Base-by-base conservation (phyloP, 2,329 filamentous ascomycete species). In the Epichloe brachyelytri region DNA sequence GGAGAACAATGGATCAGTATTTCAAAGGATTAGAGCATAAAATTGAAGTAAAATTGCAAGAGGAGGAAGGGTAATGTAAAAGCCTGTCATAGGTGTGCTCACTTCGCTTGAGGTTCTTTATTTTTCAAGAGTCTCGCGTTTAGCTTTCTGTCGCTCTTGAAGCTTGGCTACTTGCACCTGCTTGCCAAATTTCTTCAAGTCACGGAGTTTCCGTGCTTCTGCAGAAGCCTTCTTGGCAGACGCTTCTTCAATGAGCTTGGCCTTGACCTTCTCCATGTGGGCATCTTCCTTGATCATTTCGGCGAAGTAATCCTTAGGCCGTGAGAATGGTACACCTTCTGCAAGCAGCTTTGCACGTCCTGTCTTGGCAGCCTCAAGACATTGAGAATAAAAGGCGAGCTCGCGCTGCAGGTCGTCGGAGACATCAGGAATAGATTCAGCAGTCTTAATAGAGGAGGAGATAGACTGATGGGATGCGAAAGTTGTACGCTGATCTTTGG, bases 231-330 rank as follows among this genome's bases (percentile, higher is more conserved):
- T 95, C 77, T 95, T 95, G 55, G 82, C 77, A 11, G 91, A 87
- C 0, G 91, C 93, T 63, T 94, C 88, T 62, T 97, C 90, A 55
- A 95, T 78, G 62, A 97, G 74, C 77, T 94, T 95, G 63, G 84
- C 81, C 76, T 94, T 94, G 66, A 98, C 87, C 76, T 87, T 90
- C 65, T 87, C 87, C 93, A 98, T 98, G 69, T 96, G 93, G 62
- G 94, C 91, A 65, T 98, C 93, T 62, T 85, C 88, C 80, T 97
- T 97, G 62, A 96, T 84, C 90, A 97, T 98, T 76, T 98, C 93
- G 43, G 93, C 93, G 62, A 98, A 98, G 72, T 95, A 98, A 71
- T 98, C 93, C 51, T 80, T 83, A 3, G 93, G 93, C 10, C 93
- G 80, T 30, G 88, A 85, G 71, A 98, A 98, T 6, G 86, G 80